Evolutionary conservation across 345 rosid genomes (phyloP).

Genomic region (Punica granatum): DNA sequence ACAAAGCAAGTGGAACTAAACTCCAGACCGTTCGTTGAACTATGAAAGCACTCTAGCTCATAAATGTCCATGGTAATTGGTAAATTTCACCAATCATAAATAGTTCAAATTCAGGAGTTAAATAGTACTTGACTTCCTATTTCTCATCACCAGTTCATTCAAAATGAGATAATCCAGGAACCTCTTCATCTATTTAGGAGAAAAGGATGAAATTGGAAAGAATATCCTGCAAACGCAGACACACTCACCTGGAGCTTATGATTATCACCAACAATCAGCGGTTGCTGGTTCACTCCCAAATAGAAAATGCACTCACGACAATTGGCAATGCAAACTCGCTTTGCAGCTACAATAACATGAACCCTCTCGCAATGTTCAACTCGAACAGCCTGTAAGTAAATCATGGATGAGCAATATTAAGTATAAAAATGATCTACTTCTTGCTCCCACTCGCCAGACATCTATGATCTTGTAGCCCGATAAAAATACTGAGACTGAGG

Average conservation of each 20-base stretch:
- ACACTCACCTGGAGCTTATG: conserved; percentile 85
- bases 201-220: neutral
- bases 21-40: neutral
- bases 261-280: conserved; percentile 97
- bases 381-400: conserved; percentile 61
- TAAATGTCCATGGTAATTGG: neutral
- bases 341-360: conserved; percentile 84
- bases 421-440: neutral
- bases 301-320: conserved; percentile 96
- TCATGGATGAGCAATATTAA: neutral
- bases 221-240: neutral
- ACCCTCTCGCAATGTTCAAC: conserved; percentile 99
- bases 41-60: neutral
- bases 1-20: neutral
- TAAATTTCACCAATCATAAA: neutral
- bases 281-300: conserved; percentile 96
- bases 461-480: neutral
- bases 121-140: neutral
- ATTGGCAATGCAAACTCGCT: conserved; percentile 87
- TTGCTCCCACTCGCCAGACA: neutral
- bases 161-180: neutral
- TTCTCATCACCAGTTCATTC: neutral
- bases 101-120: neutral
- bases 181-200: neutral
- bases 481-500: neutral